phyloP scores from a whole-genome alignment of 148 eudicot species.

The Persicaria maculosa region DNA sequence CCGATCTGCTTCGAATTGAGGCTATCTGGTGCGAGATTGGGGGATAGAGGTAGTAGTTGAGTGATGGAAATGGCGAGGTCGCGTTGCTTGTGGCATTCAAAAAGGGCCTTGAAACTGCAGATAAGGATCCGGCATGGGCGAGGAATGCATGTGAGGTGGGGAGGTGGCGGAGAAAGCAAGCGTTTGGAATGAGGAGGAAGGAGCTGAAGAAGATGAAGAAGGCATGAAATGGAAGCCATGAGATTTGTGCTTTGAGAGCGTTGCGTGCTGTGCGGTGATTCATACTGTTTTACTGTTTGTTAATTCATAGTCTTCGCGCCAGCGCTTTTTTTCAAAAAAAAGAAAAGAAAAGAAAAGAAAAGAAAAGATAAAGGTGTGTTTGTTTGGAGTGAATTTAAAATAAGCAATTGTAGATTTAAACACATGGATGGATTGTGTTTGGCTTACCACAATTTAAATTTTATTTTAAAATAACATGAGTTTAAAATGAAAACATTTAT shows the following conservation, averaged over 20 bases:
- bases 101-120: slow-evolving; percentile 38
- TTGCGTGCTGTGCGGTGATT: background rate
- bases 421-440: no score
- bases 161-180: background rate
- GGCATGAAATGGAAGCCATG: background rate
- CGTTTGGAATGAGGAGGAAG: background rate
- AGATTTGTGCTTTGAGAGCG: background rate
- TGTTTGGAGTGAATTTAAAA: no score
- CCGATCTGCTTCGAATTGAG: slow-evolving; percentile 10
- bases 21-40: background rate
- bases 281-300: background rate
- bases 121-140: slow-evolving; percentile 9
- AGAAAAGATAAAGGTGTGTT: no score
- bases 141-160: slow-evolving; percentile 6
- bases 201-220: background rate
- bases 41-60: background rate
- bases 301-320: background rate
- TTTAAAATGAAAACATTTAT: no score
- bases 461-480: no score
- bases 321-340: no score
- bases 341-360: no score
- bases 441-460: no score
- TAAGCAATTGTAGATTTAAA: no score
- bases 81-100: slow-evolving; percentile 35
- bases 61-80: slow-evolving; percentile 1